Evolutionary conservation across 139 green algal species (phyloP).

Genomic region (Micractinium conductrix): DNA sequence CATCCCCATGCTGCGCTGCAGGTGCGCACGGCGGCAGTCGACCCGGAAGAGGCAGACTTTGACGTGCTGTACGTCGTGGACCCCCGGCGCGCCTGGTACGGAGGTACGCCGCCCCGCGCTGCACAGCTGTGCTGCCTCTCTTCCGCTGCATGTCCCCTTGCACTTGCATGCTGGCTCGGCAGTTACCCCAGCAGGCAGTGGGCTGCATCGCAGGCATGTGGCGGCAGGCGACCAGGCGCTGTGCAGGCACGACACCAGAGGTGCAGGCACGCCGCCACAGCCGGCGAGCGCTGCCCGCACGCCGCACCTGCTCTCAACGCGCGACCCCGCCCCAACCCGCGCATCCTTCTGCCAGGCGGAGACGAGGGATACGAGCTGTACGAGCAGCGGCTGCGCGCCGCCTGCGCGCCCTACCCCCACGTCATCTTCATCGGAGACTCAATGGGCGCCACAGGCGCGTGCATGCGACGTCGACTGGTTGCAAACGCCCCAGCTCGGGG

Average conservation of each 20-base stretch:
- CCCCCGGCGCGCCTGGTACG: constrained; percentile 75
- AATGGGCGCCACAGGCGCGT: constrained; percentile 89
- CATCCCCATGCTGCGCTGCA: too few relatives aligned
- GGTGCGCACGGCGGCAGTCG: constrained; percentile 1
- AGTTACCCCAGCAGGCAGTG: too few relatives aligned
- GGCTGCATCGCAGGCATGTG: neutral
- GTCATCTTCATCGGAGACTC: constrained; percentile 92
- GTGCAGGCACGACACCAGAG: too few relatives aligned
- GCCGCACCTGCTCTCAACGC: neutral
- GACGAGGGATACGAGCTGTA: constrained; percentile 53
- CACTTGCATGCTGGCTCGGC: too few relatives aligned
- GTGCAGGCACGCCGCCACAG: neutral
- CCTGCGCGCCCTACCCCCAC: constrained; percentile 62
- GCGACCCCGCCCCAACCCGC: neutral
- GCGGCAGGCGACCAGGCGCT: neutral
- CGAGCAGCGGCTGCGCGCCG: constrained; percentile 39
- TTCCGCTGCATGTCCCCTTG: too few relatives aligned
- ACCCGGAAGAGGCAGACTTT: constrained; percentile 54
- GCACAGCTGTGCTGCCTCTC: neutral
- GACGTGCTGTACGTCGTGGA: constrained; percentile 91
- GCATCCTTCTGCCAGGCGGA: constrained; percentile 31
- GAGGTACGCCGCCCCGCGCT: constrained; percentile 27
- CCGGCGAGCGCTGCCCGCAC: neutral
- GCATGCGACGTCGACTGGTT: too few relatives aligned
- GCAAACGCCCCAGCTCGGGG: too few relatives aligned